Conservation (phyloP, 306 rosid genomes). For the Urtica urens region DNA sequence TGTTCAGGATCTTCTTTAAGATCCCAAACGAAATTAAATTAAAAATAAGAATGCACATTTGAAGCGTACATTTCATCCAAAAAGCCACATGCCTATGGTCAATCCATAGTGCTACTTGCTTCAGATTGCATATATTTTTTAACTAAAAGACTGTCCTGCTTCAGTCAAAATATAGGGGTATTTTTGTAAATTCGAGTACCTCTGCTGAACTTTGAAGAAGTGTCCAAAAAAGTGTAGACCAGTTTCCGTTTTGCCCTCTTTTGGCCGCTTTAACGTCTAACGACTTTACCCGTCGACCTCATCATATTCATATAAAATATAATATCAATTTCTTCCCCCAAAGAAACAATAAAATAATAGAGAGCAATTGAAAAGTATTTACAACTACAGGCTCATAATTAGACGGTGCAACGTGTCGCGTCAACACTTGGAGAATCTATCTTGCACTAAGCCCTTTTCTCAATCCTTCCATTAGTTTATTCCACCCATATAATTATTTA, state of each 20-base stretch:
- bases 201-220: constrained; percentile 3
- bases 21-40: not conserved
- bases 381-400: constrained; percentile 2
- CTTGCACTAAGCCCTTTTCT: constrained; percentile 1
- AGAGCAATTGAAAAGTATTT: not conserved
- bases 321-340: no score
- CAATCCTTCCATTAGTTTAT: not conserved
- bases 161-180: constrained; percentile 17
- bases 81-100: constrained; percentile 4
- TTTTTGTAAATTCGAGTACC: not conserved
- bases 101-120: not conserved
- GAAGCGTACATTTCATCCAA: not conserved
- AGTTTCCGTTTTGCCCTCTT: constrained; percentile 22
- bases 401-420: constrained; percentile 9
- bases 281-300: constrained; percentile 54
- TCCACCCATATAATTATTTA: no score
- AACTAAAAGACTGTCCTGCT: not conserved
- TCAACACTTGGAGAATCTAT: constrained; percentile 12
- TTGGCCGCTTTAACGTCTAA: constrained; percentile 26
- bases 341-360: not conserved
- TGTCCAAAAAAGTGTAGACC: constrained; percentile 37
- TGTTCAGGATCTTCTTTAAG: not conserved
- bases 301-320: constrained; percentile 9
- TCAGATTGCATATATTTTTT: not conserved
- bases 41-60: constrained; percentile 3